A percentile compares a stretch with the other conserved stretches of the same genome.
Evolutionary conservation across 192 early-diverging fungal species (phyloP).

Genomic region (Umbelopsis vinacea): DNA sequence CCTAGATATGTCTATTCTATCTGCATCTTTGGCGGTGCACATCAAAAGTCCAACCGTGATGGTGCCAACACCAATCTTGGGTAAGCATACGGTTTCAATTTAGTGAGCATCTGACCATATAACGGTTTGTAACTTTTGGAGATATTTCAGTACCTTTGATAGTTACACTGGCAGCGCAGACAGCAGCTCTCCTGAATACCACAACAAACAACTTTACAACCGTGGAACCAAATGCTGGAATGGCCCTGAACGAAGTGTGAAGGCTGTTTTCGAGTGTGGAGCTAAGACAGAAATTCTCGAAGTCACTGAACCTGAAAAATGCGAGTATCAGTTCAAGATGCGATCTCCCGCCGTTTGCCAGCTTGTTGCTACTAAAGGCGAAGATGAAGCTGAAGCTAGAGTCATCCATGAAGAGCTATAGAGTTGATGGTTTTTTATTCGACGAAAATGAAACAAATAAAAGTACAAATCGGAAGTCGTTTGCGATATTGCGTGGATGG

Average conservation of each 20-base stretch:
- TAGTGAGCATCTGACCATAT: background rate
- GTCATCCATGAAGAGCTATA: constrained; percentile 34
- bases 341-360: constrained; percentile 82
- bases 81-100: constrained; percentile 33
- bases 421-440: background rate
- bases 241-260: constrained; percentile 76
- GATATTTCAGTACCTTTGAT: constrained; percentile 40
- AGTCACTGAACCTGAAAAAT: constrained; percentile 90
- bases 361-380: background rate
- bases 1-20: constrained; percentile 65
- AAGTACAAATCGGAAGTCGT: background rate
- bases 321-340: constrained; percentile 85
- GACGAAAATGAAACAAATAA: background rate
- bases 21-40: constrained; percentile 79
- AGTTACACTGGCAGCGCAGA: constrained; percentile 38
- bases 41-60: constrained; percentile 74
- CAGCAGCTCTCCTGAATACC: constrained; percentile 35
- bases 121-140: background rate
- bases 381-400: constrained; percentile 4
- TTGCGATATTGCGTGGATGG: background rate
- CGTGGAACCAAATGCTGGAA: constrained; percentile 93
- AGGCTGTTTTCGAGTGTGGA: constrained; percentile 77
- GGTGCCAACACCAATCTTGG: constrained; percentile 55
- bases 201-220: constrained; percentile 67
- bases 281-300: constrained; percentile 63